A percentile compares a stretch with the other conserved stretches of the same genome.
Evolutionary conservation across 192 early-diverging fungal species (phyloP).

Genomic region (Coemansia sp.): DNA sequence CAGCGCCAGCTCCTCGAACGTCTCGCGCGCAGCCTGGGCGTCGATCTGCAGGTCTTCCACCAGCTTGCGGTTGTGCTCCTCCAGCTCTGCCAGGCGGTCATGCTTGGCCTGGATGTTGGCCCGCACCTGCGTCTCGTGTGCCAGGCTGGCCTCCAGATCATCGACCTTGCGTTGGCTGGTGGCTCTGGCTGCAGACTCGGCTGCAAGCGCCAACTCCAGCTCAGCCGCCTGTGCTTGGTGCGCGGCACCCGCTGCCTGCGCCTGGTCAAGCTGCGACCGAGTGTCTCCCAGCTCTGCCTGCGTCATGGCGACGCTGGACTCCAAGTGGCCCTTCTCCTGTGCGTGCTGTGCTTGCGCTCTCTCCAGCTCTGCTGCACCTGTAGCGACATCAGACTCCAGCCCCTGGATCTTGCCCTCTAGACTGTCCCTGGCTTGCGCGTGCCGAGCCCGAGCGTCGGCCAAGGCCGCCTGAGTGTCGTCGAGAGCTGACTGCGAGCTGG

Average conservation of each 20-base stretch:
- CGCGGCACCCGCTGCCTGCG: neutral
- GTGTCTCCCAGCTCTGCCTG: neutral
- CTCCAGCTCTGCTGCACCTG: neutral
- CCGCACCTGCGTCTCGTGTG: conserved; percentile 27
- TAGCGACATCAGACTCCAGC: neutral
- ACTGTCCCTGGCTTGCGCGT: conserved; percentile 3
- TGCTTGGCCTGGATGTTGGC: conserved; percentile 38
- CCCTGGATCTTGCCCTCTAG: neutral
- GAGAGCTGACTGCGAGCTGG: neutral
- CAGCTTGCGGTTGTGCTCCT: conserved; percentile 22
- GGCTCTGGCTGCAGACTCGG: neutral
- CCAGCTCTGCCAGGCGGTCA: conserved; percentile 27
- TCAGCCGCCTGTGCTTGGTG: conserved; percentile 1
- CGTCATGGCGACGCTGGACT: neutral
- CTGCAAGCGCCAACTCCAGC: conserved; percentile 9
- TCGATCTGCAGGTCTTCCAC: conserved; percentile 46
- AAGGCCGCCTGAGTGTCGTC: conserved; percentile 1
- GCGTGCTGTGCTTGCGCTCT: conserved; percentile 2
- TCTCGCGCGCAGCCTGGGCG: conserved; percentile 41
- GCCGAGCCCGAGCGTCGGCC: conserved; percentile 6
- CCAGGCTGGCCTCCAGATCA: conserved; percentile 28
- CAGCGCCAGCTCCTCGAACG: conserved; percentile 40
- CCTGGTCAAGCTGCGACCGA: neutral
- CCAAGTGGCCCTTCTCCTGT: neutral
- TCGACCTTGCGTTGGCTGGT: conserved; percentile 16